Base-by-base conservation (phyloP, 2,329 filamentous ascomycete species). In the Pseudocercospora fuligena region DNA sequence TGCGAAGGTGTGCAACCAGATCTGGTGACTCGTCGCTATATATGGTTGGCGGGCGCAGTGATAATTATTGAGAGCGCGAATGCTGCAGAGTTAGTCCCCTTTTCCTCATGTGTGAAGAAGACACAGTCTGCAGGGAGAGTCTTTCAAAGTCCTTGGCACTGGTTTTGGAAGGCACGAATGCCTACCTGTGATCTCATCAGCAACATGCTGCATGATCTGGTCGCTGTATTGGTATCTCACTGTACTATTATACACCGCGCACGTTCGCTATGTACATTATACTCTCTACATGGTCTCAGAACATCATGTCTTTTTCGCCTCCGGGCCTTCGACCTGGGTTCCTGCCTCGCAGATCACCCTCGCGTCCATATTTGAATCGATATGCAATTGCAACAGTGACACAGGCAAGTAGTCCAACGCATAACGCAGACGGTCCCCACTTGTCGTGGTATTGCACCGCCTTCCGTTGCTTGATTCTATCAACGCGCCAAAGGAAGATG, bases 371-470 rank as follows among this genome's bases (percentile, higher is more conserved):
- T 43, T 84, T 86, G n/a, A 92, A 86, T 69, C 94, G 88, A 73
- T 93, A 89, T 4, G 81, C 91, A 83, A 97, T 96, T 78, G 95
- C 97, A 27, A 96, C 77, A 3, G 85, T 82, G 11, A 97, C 88
- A 2, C 93, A 92, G 0, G 72, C 81, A 49, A 97, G 86, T 61
- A 98, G 79, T 2, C 91, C 87, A 8, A 85, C 74, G 73, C 93
- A 97, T 33, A 99, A 84, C 23, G 89, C 81, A 3, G 86, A 93
- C 0, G 95, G 94, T 0, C 95, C 95, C 85, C 89, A 91, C 72
- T 88, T 90, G 78, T 99, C 95, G 78, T 98, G 95, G 80, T 95
- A 99, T 73, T 89, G 90, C 47, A 94, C 93, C n/a, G 91, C 92
- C 69, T 89, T 89, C 61, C 94, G 86, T 73, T 90, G 89, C 71